These are phyloP conservation scores for Onygenales sp. DNA, from an alignment of 2,329 filamentous ascomycete genomes.

Conservation along the genomic window DNA sequence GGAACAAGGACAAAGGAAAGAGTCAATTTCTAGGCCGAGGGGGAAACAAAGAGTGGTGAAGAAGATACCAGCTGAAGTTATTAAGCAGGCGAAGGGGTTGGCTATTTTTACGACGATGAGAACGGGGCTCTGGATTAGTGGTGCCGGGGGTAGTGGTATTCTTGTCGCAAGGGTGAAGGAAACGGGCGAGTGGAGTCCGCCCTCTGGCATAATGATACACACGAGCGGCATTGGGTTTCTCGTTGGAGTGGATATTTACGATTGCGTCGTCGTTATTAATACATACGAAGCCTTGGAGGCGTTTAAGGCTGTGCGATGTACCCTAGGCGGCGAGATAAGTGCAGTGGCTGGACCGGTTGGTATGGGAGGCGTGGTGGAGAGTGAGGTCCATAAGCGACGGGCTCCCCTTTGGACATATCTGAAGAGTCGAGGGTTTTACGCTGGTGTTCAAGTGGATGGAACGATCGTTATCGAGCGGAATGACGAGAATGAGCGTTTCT, in stretches of 20 bases:
- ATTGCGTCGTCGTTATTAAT: constrained; percentile 90
- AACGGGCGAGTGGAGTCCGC: constrained; percentile 84
- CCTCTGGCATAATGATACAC: constrained; percentile 82
- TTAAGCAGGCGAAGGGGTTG: constrained; percentile 79
- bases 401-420: constrained; percentile 75
- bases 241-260: constrained; percentile 88
- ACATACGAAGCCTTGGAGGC: constrained; percentile 73
- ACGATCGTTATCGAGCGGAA: constrained; percentile 76
- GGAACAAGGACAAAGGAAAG: constrained; percentile 20
- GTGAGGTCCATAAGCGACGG: constrained; percentile 56
- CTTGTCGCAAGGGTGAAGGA: constrained; percentile 67
- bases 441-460: constrained; percentile 76
- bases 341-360: constrained; percentile 69
- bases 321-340: constrained; percentile 71
- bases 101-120: constrained; percentile 96
- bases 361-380: constrained; percentile 63
- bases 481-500: constrained; percentile 84
- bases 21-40: constrained; percentile 44
- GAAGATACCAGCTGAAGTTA: constrained; percentile 78
- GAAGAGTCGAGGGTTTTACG: constrained; percentile 82
- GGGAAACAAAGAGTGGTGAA: constrained; percentile 58
- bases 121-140: constrained; percentile 82
- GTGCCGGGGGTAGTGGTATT: constrained; percentile 81
- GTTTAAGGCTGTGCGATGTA: constrained; percentile 70
- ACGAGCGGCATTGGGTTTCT: constrained; percentile 83